Base-by-base conservation (phyloP, 257 asterid species). In the Przewalskia tangutica region DNA sequence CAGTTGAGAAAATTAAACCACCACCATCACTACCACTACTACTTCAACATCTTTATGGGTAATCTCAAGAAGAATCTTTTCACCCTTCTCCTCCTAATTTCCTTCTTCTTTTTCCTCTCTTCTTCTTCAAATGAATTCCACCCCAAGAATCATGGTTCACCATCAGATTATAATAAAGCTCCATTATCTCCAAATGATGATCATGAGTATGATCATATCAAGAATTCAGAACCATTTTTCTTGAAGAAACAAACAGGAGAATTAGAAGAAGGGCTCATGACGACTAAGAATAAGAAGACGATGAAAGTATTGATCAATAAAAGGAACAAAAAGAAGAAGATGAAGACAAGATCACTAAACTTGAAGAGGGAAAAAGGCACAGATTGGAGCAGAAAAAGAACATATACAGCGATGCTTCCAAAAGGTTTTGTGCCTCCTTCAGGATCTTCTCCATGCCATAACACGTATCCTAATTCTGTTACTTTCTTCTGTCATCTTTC, bases 341-440 rank as follows among this genome's bases (percentile, higher is more conserved):
- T 40, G 56, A 70, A 70, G 42, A 7, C 62, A 51, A 48, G 62
- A 23, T 1, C 17, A 68, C 13, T 75, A 13, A 75, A 75, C 16
- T 23, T 50, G 62, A 50, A 75, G 46, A 50, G 60, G 44, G 38
- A 3, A 36, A 18, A 3, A 70, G 16, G 56, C 4, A 20, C n/a
- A 20, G 7, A 48, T 42, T 40, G 54, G 9, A 68, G 14, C 8
- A 82, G 85, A 88, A 78, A 85, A 44, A 82, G 85, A 87, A 78
- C 86, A 27, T 92, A 89, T 81, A 83, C 90, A 0, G 94, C 90
- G 8, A 93, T 93, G 98, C 93, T 93, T 18, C 98, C 98, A 7
- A 91, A 91, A 86, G 95, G 96, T 27, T 91, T 84, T 85, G 92
- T 93, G 63, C 97, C 97, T 77, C 97, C 98, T 84, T 92, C 97